A percentile compares a stretch with the other conserved stretches of the same genome.
Conservation (phyloP, 2,329 filamentous ascomycete species). For the Ceratocystis huliohia region DNA sequence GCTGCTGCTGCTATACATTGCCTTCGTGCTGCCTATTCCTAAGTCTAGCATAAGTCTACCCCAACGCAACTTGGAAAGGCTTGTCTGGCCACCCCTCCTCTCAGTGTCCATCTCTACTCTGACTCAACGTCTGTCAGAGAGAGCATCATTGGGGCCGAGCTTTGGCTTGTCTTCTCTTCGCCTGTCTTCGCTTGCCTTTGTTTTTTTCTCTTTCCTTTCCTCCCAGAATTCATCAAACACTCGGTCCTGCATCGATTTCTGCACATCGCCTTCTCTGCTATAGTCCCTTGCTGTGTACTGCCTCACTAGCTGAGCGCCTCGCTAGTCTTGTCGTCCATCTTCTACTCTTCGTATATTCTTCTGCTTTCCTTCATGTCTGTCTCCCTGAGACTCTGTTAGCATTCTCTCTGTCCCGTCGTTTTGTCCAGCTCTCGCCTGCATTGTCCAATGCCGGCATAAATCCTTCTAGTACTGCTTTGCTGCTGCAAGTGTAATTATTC, state of each 20-base stretch:
- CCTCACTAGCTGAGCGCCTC: too few relatives aligned
- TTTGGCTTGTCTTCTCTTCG: background rate
- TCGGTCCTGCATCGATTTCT: too few relatives aligned
- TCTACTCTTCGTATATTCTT: background rate
- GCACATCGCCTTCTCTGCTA: too few relatives aligned
- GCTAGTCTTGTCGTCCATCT: background rate
- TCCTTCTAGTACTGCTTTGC: background rate
- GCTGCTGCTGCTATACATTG: background rate
- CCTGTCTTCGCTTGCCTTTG: background rate
- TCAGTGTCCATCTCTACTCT: background rate
- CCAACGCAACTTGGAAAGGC: background rate
- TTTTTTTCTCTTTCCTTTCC: background rate
- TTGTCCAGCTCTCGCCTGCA: background rate
- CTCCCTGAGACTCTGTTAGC: too few relatives aligned
- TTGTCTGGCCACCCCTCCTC: background rate
- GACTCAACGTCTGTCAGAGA: conserved; percentile 1
- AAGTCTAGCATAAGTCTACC: background rate
- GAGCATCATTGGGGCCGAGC: background rate
- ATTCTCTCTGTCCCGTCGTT: background rate
- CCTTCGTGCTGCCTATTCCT: background rate
- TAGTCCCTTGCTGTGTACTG: too few relatives aligned
- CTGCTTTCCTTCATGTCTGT: background rate
- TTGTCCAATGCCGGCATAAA: background rate
- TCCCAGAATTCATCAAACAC: too few relatives aligned
- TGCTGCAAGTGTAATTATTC: background rate